A percentile compares a stretch with the other conserved stretches of the same genome.
phyloP scores from a whole-genome alignment of 1,139 yeast genomes.

The Wickerhamomyces sp. region DNA sequence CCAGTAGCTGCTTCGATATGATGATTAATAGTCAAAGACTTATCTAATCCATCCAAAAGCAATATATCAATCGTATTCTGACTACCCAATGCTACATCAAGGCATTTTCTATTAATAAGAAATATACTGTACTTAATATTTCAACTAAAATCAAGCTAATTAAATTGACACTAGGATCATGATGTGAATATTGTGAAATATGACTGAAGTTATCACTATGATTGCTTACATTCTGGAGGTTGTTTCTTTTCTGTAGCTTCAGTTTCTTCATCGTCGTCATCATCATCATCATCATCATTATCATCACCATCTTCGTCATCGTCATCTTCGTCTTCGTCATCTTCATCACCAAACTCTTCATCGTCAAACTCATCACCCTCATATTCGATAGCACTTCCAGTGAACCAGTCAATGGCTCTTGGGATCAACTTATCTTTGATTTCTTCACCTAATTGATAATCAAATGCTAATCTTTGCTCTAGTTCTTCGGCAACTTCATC shows the following conservation, averaged over 20 bases:
- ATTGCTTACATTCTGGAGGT: conserved; percentile 87
- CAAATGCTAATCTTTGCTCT: conserved; percentile 83
- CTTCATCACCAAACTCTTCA: conserved; percentile 40
- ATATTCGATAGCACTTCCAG: conserved; percentile 83
- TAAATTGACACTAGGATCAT: too few species aligned
- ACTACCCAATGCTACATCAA: too few species aligned
- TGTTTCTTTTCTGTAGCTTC: conserved; percentile 33
- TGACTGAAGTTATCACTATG: conserved; percentile 2
- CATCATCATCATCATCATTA: conserved; percentile 27
- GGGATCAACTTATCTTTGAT: conserved; percentile 94
- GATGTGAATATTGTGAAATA: too few species aligned
- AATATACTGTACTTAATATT: too few species aligned
- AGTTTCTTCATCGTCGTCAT: conserved; percentile 31
- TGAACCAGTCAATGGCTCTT: conserved; percentile 96
- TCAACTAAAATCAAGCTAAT: too few species aligned
- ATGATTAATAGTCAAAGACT: too few species aligned
- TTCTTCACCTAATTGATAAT: conserved; percentile 94
- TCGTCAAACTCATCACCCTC: conserved; percentile 52
- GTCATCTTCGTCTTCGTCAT: conserved; percentile 30
- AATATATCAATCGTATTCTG: too few species aligned
- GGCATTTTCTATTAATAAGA: too few species aligned
- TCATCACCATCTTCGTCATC: conserved; percentile 26
- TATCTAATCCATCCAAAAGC: too few species aligned
- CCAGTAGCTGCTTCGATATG: too few species aligned
- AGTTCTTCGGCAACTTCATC: conserved; percentile 58